Base-by-base conservation (phyloP, 441 rosid species). In the Geranium incanum region DNA sequence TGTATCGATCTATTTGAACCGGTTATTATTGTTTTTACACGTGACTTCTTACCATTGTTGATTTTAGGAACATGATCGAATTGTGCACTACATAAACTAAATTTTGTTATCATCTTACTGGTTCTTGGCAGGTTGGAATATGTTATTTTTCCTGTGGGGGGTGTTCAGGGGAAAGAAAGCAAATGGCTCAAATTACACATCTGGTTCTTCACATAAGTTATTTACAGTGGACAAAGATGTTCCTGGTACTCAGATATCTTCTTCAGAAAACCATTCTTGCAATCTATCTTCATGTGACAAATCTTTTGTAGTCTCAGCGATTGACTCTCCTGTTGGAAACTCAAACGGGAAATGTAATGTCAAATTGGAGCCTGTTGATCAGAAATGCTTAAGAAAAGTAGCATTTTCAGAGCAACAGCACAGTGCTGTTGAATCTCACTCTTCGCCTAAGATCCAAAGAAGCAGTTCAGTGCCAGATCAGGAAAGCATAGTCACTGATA, bases 101-200 rank as follows among this genome's bases (percentile, higher is more conserved):
- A 21, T 8, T 23, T 62, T 9, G 6, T 62, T 6, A 62, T 21
- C 37, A 18, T 9, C 65, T 62, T 62, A 62, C 21, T 50, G 79
- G 38, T 60, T 75, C 33, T 66, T 83, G 82, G 79, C 94, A 95
- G 99, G 97, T 74, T 95, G 99, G 99, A 95, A 95, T 86, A 83
- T 80, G 81, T 77, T 93, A 59, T 85, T 81, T 82, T 95, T 86
- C 77, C 85, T 95, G 59, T 95, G 99, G 99, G 99, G 97, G 66
- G 95, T 93, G 66, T 95, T 93, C 80, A 85, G 84, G 76, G 91
- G 88, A 82, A 89, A 82, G 81, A 85, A 77, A 80, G 81, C 73
- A 12, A 80, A 3, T 48, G 76, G 65, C 72, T 77, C 83, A 43
- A 77, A 80, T 50, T 41, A 13, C 62, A 70, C 38, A 57, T 23